Evolutionary conservation across 352 stramenopile species (phyloP).

Genomic region (Globisporangium radiosum): DNA sequence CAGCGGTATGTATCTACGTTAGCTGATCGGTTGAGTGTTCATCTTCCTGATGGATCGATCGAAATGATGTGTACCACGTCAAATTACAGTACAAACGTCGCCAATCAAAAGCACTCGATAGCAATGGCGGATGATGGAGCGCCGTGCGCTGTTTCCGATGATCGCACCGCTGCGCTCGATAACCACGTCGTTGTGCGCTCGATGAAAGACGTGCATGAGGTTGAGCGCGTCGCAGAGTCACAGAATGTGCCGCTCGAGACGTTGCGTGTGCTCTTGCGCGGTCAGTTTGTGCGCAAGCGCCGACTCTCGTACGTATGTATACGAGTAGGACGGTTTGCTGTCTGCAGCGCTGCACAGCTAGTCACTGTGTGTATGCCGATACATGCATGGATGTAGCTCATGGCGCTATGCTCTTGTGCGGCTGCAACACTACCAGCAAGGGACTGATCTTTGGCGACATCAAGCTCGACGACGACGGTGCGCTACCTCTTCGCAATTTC

Average conservation of each 20-base stretch:
- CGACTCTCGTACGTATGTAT: slow-evolving; percentile 64
- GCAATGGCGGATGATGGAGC: too few species aligned
- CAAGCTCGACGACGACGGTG: slow-evolving; percentile 54
- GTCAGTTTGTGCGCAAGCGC: slow-evolving; percentile 70
- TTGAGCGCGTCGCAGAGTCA: background rate
- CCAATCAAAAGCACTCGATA: too few species aligned
- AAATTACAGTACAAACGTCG: too few species aligned
- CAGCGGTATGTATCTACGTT: background rate
- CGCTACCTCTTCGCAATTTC: slow-evolving; percentile 13
- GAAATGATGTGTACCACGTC: too few species aligned
- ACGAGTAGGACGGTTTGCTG: too few species aligned
- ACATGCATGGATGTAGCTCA: slow-evolving; percentile 2
- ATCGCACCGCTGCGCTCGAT: background rate
- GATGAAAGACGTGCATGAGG: slow-evolving; percentile 5
- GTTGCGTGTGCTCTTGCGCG: slow-evolving; percentile 34
- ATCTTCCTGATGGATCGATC: too few species aligned
- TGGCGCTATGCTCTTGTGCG: background rate
- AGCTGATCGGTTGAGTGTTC: too few species aligned
- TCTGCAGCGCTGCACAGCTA: background rate
- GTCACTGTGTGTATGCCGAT: background rate
- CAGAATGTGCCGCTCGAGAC: background rate
- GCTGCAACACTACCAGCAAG: slow-evolving; percentile 36
- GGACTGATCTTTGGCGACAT: slow-evolving; percentile 79
- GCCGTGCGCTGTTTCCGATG: too few species aligned
- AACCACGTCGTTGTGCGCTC: slow-evolving; percentile 4